Base-by-base conservation (phyloP, 768 basidiomycete species). In the Trametes cubensis region DNA sequence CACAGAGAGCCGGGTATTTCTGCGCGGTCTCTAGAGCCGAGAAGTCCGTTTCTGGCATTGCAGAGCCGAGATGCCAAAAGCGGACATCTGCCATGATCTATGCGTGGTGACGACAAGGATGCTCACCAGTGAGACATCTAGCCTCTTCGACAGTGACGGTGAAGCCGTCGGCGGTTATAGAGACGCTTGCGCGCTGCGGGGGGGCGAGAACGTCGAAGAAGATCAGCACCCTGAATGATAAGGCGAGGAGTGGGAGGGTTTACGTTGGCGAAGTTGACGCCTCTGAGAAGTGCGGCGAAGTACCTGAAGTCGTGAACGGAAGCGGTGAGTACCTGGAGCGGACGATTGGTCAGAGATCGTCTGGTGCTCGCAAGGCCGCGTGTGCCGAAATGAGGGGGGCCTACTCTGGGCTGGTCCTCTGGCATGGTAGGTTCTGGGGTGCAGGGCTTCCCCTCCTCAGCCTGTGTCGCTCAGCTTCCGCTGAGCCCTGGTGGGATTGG, bases 101-200 rank as follows among this genome's bases (percentile, higher is more conserved):
- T 59, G 28, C 28, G 10, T 38, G 30, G 25, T 8, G 49, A 26
- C 15, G 38, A 40, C 25, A 39, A 28, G 52, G 38, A 17, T 44
- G 75, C 80, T 63, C 69, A 92, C 95, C 95, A 28, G 90, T 79
- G 7, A 96, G 78, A 0, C 89, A 87, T 39, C 89, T 82, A 1
- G 90, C 86, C 72, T 97, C 94, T 75, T 98, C 94, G 11, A 93
- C 94, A 20, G 85, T 84, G 28, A 97, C 81, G 14, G 84, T 83
- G 64, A 97, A 76, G 1, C 94, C 95, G 42, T 79, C 77, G 18
- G 81, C 77, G 23, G 84, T 81, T n/a, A 94, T 80, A 14, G 82
- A 85, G 46, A 97, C 78, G 0, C 85, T 89, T 17, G 91, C 95
- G 64, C 87, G 81, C 90, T 92, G 40, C 59, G 46, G 55, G 30